phyloP scores from a whole-genome alignment of 208 protist genomes.

The Leishmania arabica region DNA sequence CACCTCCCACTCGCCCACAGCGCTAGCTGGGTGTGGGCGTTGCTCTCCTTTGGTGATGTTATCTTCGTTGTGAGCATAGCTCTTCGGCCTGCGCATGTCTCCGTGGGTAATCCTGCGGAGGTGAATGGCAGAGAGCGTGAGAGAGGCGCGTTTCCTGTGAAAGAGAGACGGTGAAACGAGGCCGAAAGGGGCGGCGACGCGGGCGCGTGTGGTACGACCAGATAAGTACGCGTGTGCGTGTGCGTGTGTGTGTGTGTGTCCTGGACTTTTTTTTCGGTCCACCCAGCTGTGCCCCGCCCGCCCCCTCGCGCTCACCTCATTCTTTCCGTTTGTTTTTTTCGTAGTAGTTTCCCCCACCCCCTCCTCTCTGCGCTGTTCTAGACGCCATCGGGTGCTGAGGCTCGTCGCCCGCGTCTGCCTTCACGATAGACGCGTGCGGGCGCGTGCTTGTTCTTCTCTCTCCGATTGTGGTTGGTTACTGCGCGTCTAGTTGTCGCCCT shows the following conservation, averaged over 20 bases:
- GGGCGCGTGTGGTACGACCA: not conserved
- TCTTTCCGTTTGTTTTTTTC: constrained; percentile 2
- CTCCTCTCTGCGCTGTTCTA: not conserved
- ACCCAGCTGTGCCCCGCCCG: not conserved
- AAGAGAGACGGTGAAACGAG: not conserved
- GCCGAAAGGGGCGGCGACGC: not conserved
- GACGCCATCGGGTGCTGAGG: not conserved
- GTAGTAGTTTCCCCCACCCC: not conserved
- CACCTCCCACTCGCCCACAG: not conserved
- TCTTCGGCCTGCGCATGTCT: not conserved
- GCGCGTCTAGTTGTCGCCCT: not conserved
- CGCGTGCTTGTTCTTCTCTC: not conserved
- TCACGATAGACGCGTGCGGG: not conserved
- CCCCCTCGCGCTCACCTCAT: not conserved
- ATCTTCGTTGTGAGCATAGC: not conserved
- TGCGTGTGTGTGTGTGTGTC: not conserved
- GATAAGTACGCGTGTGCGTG: no score
- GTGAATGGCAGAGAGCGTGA: not conserved
- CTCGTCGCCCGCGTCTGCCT: not conserved
- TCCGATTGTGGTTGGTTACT: not conserved
- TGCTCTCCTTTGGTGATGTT: not conserved
- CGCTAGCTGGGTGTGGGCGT: not conserved
- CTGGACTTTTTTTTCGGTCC: not conserved
- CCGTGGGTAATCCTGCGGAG: not conserved
- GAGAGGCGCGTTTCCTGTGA: not conserved